These are phyloP conservation scores for Protomyces inundatus DNA, from an alignment of 1,139 yeast species.

Conservation along the genomic window DNA sequence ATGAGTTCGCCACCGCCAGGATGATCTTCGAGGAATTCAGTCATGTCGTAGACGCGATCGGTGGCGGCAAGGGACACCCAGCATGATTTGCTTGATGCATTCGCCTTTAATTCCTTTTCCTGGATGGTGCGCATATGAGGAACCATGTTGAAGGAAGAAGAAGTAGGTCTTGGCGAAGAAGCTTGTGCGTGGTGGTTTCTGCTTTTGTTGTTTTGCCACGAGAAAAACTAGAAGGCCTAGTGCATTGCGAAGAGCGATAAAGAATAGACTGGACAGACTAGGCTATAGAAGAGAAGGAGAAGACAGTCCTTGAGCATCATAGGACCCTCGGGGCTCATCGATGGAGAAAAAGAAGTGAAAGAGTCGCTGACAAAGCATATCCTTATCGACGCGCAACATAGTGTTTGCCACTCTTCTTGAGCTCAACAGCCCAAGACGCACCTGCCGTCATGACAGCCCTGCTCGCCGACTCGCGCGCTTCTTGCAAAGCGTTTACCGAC, in stretches of 20 bases:
- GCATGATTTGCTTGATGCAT: slow-evolving; percentile 54
- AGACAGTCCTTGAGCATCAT: no score
- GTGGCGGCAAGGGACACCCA: slow-evolving; percentile 52
- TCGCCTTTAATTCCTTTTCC: slow-evolving; percentile 39
- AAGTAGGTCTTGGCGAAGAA: neutral
- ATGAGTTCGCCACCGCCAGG: slow-evolving; percentile 72
- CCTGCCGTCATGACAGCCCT: neutral
- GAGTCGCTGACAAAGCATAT: neutral
- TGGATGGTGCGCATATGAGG: slow-evolving; percentile 21
- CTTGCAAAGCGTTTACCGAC: neutral
- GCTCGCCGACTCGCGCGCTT: no score
- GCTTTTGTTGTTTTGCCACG: neutral
- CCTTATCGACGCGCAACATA: neutral
- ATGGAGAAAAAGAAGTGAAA: no score
- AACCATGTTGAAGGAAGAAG: neutral
- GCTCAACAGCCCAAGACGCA: neutral
- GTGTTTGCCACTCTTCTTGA: neutral
- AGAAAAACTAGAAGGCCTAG: no score
- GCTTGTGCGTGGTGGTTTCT: neutral
- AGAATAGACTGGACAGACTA: no score
- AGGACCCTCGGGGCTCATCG: no score
- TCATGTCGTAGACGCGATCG: slow-evolving; percentile 45
- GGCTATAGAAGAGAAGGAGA: no score
- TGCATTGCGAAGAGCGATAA: no score
- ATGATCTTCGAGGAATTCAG: slow-evolving; percentile 42